Evolutionary conservation across 768 basidiomycete genomes (phyloP).

Genomic region (Tulasnella sp.): DNA sequence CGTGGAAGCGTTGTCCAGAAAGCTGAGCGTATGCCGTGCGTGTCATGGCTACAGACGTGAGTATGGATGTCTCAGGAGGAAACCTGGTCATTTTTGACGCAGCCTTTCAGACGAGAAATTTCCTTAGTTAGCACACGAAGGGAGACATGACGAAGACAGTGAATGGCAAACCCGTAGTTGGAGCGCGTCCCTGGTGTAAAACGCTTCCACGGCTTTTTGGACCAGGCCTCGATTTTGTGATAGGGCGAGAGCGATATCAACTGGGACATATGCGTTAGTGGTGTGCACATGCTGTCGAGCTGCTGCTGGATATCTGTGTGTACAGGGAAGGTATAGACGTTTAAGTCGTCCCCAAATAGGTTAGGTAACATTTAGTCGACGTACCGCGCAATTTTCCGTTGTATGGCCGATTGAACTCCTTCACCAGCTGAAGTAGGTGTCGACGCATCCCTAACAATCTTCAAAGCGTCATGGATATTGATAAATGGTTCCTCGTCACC

Average conservation of each 20-base stretch:
- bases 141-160: not conserved
- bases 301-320: conserved; percentile 63
- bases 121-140: too few species aligned
- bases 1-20: conserved; percentile 80
- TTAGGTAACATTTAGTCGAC: conserved; percentile 15
- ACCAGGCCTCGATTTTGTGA: conserved; percentile 51
- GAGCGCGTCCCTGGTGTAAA: conserved; percentile 88
- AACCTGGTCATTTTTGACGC: conserved; percentile 87
- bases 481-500: conserved; percentile 41
- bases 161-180: conserved; percentile 62
- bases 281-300: conserved; percentile 57
- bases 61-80: conserved; percentile 53
- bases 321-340: too few species aligned
- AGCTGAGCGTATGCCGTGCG: conserved; percentile 91
- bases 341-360: not conserved
- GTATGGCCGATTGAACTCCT: conserved; percentile 53
- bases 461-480: conserved; percentile 49
- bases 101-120: conserved; percentile 39
- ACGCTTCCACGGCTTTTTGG: conserved; percentile 80
- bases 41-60: conserved; percentile 64
- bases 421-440: conserved; percentile 49
- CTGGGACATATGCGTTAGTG: conserved; percentile 69
- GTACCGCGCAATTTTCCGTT: conserved; percentile 58
- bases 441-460: conserved; percentile 43
- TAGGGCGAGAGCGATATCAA: conserved; percentile 67